These are phyloP conservation scores for Diplodia scrobiculata DNA, from an alignment of 2,329 filamentous ascomycete genomes.

Conservation along the genomic window DNA sequence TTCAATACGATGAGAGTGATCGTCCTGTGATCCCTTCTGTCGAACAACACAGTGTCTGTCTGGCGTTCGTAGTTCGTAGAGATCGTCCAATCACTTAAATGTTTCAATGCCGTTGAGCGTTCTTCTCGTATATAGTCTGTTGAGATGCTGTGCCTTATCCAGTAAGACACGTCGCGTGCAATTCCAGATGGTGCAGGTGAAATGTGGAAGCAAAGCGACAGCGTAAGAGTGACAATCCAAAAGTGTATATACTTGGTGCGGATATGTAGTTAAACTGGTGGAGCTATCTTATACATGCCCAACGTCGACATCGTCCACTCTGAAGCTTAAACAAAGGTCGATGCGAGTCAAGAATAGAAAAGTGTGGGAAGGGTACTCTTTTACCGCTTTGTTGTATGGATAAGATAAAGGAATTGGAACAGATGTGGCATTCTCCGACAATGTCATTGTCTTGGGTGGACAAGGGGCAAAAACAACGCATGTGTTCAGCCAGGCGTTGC, in stretches of 20 bases:
- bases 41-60: not conserved
- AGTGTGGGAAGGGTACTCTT: not conserved
- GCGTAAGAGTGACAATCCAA: not conserved
- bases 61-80: not conserved
- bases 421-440: not conserved
- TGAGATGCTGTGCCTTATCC: slow-evolving; percentile 6
- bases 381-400: not conserved
- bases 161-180: not conserved
- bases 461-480: not conserved
- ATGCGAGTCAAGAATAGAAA: not conserved
- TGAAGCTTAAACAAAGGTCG: not conserved
- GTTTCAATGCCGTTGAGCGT: not conserved
- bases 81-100: not conserved
- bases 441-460: not conserved
- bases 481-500: not conserved
- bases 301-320: not conserved
- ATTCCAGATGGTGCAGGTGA: not conserved
- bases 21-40: not conserved
- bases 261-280: not conserved
- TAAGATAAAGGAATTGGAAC: not conserved
- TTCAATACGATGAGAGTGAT: not conserved
- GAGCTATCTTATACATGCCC: not conserved
- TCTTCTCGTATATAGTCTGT: not conserved
- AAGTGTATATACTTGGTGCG: too few relatives aligned
- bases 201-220: not conserved